Evolutionary conservation across 257 asterid genomes (phyloP), one percentile per base, ranked within the genome.

Genomic region (Linaria vulgaris): DNA sequence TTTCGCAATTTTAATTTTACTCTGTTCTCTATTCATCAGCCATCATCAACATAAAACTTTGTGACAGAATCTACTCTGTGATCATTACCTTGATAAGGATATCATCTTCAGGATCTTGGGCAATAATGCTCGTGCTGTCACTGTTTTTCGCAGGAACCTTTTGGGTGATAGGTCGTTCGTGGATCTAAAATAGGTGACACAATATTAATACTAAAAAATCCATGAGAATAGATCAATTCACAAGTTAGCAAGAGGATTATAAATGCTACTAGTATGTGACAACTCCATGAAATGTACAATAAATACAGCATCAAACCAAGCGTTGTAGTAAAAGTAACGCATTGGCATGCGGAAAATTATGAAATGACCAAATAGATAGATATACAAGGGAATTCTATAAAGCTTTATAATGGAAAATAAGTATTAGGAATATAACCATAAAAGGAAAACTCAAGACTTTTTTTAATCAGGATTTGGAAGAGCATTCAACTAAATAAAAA

Each of bases 31-130:
- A n/a, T n/a, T n/a, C n/a, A n/a, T n/a, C n/a, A 6, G 34, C 3
- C 4, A 6, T 3, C 6, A 27, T 6, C 6, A 27, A 27, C 34
- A 27, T 27, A 27, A 27, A 27, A 27, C 34, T 21, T 59, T 45
- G 63, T 15, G 47, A 21, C 51, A 24, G 30, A 23, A 59, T 39
- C 31, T 52, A 24, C 34, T 12, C 20, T 24, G 27, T 44, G 20
- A 13, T 19, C 16, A 55, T 63, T 56, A 71, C 76, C 56, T 59
- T 27, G 44, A 25, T 44, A 45, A 12, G n/a, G 22, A 14, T 24
- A 23, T 61, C 59, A 43, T 63, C 74, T n/a, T 24, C 34, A 31
- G 44, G 34, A 60, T 55, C 59, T 48, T 62, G 65, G 62, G 58
- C 24, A 34, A 37, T 27, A 48, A 47, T 4, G 56, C 12, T 37